These are phyloP conservation scores for Allantophomopsis cytisporea DNA, from an alignment of 2,329 filamentous ascomycete species.

Conservation along the genomic window DNA sequence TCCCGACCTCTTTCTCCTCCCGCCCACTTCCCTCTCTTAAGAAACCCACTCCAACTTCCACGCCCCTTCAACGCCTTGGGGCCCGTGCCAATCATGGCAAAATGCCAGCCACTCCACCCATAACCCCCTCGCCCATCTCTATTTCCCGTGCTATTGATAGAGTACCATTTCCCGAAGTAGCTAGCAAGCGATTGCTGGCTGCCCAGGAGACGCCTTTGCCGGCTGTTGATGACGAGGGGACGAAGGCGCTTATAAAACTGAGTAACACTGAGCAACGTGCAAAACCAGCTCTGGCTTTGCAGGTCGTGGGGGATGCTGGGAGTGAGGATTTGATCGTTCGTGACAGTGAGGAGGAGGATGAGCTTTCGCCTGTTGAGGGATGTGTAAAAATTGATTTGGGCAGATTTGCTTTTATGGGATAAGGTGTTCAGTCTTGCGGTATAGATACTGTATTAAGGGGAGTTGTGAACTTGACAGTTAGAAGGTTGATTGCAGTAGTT, in stretches of 20 bases:
- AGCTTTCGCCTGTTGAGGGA: neutral
- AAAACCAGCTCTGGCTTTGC: too few relatives aligned
- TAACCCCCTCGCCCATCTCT: conserved; percentile 5
- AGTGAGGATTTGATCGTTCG: conserved; percentile 1
- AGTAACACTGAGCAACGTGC: too few relatives aligned
- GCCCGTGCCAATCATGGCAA: conserved; percentile 10
- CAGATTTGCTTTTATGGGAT: neutral
- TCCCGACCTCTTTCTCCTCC: too few relatives aligned
- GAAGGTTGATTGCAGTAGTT: too few relatives aligned
- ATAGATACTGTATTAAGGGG: too few relatives aligned
- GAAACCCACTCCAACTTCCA: conserved; percentile 13
- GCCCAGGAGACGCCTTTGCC: conserved; percentile 22
- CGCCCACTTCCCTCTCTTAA: conserved; percentile 6
- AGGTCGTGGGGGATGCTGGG: neutral
- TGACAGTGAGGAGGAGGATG: conserved; percentile 1
- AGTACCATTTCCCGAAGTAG: conserved; percentile 14
- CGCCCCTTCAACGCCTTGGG: conserved; percentile 18
- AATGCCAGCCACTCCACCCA: conserved; percentile 13
- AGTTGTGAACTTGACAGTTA: too few relatives aligned
- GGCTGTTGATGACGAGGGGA: conserved; percentile 7
- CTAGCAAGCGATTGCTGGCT: conserved; percentile 9
- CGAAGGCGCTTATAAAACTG: neutral
- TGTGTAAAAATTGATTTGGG: neutral
- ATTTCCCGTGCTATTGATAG: neutral
- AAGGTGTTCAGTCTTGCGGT: neutral